A percentile compares a stretch with the other conserved stretches of the same genome.
These are phyloP conservation scores for Coriaria nepalensis DNA, from an alignment of 306 rosid species.

Conservation along the genomic window DNA sequence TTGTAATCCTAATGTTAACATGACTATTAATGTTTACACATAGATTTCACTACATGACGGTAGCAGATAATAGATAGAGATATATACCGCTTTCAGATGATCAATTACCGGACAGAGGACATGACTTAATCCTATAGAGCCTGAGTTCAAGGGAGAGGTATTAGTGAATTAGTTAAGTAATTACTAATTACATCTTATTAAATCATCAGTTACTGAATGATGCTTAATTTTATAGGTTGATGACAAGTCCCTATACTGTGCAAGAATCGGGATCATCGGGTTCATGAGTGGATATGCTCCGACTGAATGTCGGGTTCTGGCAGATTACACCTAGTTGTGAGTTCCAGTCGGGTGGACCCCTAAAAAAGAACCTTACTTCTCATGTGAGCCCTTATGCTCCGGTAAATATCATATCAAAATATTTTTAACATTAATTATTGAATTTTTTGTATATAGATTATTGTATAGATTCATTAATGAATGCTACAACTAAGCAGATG, in stretches of 20 bases:
- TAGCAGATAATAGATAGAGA: slow-evolving; percentile 29
- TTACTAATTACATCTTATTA: background rate
- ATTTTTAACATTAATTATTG: background rate
- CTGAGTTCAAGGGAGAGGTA: slow-evolving; percentile 33
- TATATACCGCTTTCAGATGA: slow-evolving; percentile 35
- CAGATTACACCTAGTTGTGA: slow-evolving; percentile 57
- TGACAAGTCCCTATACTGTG: slow-evolving; percentile 36
- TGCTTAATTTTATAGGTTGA: slow-evolving; percentile 20
- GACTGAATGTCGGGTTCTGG: slow-evolving; percentile 53
- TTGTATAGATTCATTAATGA: background rate
- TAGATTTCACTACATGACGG: slow-evolving; percentile 35
- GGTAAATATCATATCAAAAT: slow-evolving; percentile 2
- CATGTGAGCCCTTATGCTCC: slow-evolving; percentile 28
- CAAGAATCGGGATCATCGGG: slow-evolving; percentile 22
- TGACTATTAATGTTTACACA: background rate
- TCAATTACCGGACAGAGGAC: slow-evolving; percentile 29
- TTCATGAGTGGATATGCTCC: slow-evolving; percentile 33
- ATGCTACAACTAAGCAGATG: slow-evolving; percentile 11
- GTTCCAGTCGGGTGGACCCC: slow-evolving; percentile 46
- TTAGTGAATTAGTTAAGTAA: too few relatives aligned
- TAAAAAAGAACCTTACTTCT: slow-evolving; percentile 25
- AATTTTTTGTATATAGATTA: background rate
- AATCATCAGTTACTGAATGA: background rate
- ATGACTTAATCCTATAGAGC: slow-evolving; percentile 29
- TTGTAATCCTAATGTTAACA: background rate